Base-by-base conservation (phyloP, 2,329 filamentous ascomycete species). In the Aspergillus clavatus region DNA sequence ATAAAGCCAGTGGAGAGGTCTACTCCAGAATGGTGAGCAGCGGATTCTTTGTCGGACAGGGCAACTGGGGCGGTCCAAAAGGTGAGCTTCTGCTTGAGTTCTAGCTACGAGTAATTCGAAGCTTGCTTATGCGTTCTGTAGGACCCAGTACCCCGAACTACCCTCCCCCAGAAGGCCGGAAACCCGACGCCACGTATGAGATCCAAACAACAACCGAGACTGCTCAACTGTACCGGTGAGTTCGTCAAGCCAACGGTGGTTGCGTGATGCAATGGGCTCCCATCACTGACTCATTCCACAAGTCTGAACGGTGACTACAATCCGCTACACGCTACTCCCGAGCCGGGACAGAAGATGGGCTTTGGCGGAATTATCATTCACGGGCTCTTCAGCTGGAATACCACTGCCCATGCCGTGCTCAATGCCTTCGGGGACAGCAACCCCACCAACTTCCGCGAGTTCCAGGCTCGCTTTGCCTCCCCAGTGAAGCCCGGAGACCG, bases 241-340 rank as follows among this genome's bases (percentile, higher is more conserved):
- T 36, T 12, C 8, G 11, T 3, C 22, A 23, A 24, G 22, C 18
- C 16, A 8, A 14, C 23, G 12, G n/a, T 7, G 14, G 12, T 27
- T n/a, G n/a, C n/a, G n/a, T n/a, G n/a, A 24, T 24, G 8, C 7
- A 14, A 16, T 14, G 1, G 3, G 26, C 42, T 7, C 21, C 48
- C 45, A 44, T 48, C n/a, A 10, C 22, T 47, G 5, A 35, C 14
- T 66, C 39, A 53, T 61, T 19, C 4, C 28, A 60, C 63, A 52
- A 80, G 88, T 52, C 78, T 95, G 40, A 95, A 95, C 59, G 89
- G 89, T 54, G 90, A 95, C 72, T 95, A 95, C 72, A 95, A 95
- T 73, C 90, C 89, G 22, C 82, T 95, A 27, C 89, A 95, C 65
- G 89, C 88, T 5, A 87, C 86, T 14, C 89, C 89, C 10, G 87